Evolutionary conservation across 345 rosid species (phyloP), one percentile per base, ranked within the genome.

Genomic region (Populus euphratica): DNA sequence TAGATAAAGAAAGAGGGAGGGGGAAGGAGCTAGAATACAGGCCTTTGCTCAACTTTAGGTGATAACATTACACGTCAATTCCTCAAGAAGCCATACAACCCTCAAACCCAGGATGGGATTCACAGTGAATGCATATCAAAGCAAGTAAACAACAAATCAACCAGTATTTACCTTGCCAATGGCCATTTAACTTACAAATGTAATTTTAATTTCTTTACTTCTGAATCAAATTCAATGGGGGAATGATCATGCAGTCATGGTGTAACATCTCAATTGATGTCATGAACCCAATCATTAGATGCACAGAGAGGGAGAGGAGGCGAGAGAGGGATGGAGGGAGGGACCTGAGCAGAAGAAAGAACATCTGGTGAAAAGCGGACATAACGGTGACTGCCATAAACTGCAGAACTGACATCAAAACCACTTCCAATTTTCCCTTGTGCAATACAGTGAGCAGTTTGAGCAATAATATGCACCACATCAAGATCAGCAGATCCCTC

Each of bases 351-450:
- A 81, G 86, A 85, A 78, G 98, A 89, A 80, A 96, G 84, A 83
- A 91, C 91, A 80, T 90, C 90, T 33, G 99, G 94, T 68, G 98
- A 96, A 84, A 96, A 96, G 63, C 98, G 97, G 67, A 96, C 90
- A 80, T 96, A 96, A 13, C 92, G 91, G 72, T 92, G 98, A 82
- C 99, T 96, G 70, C 99, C 98, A 85, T 90, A 96, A 70, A 96
- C 99, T 10, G 97, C 98, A 87, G 94, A 90, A 80, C 99, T 92
- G 77, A 96, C 97, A 89, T 96, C 99, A 82, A 93, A 93, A 64
- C 99, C 99, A 85, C 99, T 96, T 73, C 99, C 99, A 70, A 93
- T 93, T 84, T 96, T 92, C 74, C 99, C 99, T 90, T 92, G 99
- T 38, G 99, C 97, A 75, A 96, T 88, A 86, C 98, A 93, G 59